phyloP scores from a whole-genome alignment of 2,329 filamentous ascomycete species.

The Thielaviopsis ethacetica region DNA sequence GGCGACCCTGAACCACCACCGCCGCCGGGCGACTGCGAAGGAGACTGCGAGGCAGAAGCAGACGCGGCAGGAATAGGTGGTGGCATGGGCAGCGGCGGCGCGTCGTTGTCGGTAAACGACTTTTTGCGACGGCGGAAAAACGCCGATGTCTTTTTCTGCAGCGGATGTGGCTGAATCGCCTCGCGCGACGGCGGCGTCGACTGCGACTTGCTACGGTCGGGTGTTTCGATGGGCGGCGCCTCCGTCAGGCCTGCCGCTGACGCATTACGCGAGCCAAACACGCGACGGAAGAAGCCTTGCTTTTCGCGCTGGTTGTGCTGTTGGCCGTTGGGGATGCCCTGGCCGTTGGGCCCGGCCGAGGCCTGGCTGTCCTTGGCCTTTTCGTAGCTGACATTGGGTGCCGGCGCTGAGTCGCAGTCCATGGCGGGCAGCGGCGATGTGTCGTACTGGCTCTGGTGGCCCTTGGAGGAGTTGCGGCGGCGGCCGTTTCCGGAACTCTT shows the following conservation, averaged over 20 bases:
- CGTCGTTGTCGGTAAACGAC: constrained; percentile 53
- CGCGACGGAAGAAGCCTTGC: constrained; percentile 80
- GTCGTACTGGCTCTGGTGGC: constrained; percentile 5
- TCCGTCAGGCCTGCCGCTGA: constrained; percentile 16
- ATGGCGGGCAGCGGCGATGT: constrained; percentile 16
- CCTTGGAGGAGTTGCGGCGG: constrained; percentile 3
- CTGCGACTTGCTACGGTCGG: constrained; percentile 14
- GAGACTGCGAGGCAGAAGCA: not conserved
- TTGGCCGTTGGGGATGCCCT: constrained; percentile 23
- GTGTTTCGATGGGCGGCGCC: constrained; percentile 19
- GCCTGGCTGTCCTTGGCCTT: constrained; percentile 35
- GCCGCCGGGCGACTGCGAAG: not conserved
- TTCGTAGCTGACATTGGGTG: constrained; percentile 41
- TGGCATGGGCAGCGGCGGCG: constrained; percentile 40
- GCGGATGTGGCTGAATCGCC: constrained; percentile 25
- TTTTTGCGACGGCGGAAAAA: constrained; percentile 93
- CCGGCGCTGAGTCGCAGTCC: constrained; percentile 37
- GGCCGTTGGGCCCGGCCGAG: constrained; percentile 28
- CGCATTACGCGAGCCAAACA: constrained; percentile 61
- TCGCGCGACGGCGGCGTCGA: constrained; percentile 36
- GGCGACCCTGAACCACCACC: constrained; percentile 4
- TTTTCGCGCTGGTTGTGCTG: constrained; percentile 44
- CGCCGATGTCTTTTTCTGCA: constrained; percentile 84
- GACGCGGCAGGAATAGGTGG: constrained; percentile 20
- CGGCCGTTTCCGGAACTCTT: constrained; percentile 20